Base-by-base conservation (phyloP, 345 rosid genomes). In the Citrus hindsii region DNA sequence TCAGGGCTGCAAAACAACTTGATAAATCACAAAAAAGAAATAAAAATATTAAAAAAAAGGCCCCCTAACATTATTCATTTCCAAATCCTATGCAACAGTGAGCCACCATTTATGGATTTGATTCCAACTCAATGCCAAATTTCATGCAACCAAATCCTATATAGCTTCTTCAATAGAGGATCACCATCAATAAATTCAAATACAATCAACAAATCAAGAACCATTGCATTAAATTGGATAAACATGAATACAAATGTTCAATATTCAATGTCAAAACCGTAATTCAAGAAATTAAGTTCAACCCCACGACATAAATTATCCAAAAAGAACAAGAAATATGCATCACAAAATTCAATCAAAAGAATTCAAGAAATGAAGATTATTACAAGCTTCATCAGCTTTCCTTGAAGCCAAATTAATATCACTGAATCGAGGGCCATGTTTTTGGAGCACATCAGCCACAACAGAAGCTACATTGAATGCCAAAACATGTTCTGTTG, bases 371-470 rank as follows among this genome's bases (percentile, higher is more conserved):
- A 79, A 59, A 46, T 40, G 35, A 53, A 24, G 79, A 79, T 75
- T 84, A 53, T 65, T 89, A 96, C 99, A 88, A 73, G 97, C 84
- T 86, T 96, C 98, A 38, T 92, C 97, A 0, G 82, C 83, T 79
- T 77, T 90, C 59, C 86, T 80, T 2, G 98, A 83, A n/a, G 83
- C 85, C 78, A 88, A 79, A 32, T 74, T 84, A 59, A 86, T 76
- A 40, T 87, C 90, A 58, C 76, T 76, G 65, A 82, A 74, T 76
- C 87, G 83, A 51, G 62, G 75, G 48, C 83, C 86, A 63, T 92
- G 89, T 67, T 93, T 90, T 69, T 86, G 88, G 81, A 96, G 91
- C 76, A 96, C 88, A 74, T 89, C 98, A 82, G 92, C 95, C 37
- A 96, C 90, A 68, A 91, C 77, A 38, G 98, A 91, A 65, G 85